Evolutionary conservation across 352 stramenopile species (phyloP), one percentile per base, ranked within the genome.

Genomic region (Phytopythium cucurbitacearum): DNA sequence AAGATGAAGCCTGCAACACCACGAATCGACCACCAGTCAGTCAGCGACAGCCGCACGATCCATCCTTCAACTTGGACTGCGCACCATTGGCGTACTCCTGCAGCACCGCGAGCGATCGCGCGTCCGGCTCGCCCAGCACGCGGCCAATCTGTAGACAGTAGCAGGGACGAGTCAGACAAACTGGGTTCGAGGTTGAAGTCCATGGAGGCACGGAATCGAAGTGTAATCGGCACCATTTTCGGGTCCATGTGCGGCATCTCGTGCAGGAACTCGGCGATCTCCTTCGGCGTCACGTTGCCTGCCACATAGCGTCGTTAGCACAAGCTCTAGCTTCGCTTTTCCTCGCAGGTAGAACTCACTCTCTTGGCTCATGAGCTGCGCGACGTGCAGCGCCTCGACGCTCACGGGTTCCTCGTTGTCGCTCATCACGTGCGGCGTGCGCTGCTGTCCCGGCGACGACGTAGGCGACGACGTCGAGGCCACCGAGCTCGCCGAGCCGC

Each of bases 31-130:
- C 7, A 41, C 3, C n/a, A 32, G 7, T 9, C n/a, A 11, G 7
- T 10, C 12, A 32, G 1, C 12, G 6, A 12, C 28, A 33, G 8
- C 21, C 21, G 21, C 21, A 28, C 21, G 21, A 28, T 28, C 21
- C 21, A 28, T 28, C 21, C 21, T 28, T 28, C 21, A 69, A 28
- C 21, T 28, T 28, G 21, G 21, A 3, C 39, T 44, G 64, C 44
- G 15, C 50, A 84, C 73, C 65, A 15, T 76, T 85, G 10, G 81
- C 73, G 36, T 92, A 92, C 53, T 82, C 81, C 52, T 85, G 67
- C 4, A 92, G 57, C n/a, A 90, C 72, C 44, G 57, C 69, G 28
- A 87, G 62, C 34, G 77, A 79, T 7, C 77, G 65, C 28, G 68
- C 69, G 38, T 90, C 73, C 1, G 77, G 77, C 56, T 92, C 75